A percentile compares a stretch with the other conserved stretches of the same genome.
phyloP scores from a whole-genome alignment of 2,329 filamentous ascomycete species.

The Cordyceps fumosorosea region DNA sequence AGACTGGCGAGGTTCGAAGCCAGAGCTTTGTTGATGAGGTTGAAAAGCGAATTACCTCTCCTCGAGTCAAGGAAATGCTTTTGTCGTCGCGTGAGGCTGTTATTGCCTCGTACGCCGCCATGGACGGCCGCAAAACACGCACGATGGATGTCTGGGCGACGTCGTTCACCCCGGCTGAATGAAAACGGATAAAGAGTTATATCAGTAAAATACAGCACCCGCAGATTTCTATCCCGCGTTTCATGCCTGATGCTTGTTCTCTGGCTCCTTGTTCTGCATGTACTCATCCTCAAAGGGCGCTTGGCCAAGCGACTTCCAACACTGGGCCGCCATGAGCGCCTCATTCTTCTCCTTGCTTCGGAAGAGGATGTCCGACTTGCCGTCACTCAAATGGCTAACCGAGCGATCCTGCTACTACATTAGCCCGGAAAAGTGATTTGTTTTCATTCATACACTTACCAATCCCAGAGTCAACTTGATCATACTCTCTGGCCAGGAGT shows the following conservation, averaged over 20 bases:
- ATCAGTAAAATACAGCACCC: not conserved
- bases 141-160: conserved; percentile 38
- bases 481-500: conserved; percentile 39
- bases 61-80: conserved; percentile 24
- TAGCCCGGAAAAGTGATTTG: not conserved
- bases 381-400: conserved; percentile 37
- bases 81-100: conserved; percentile 27
- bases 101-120: conserved; percentile 21
- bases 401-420: conserved; percentile 34
- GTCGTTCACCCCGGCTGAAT: not conserved
- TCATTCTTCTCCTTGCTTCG: conserved; percentile 34
- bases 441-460: conserved; percentile 27
- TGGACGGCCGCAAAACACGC: conserved; percentile 25
- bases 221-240: not conserved
- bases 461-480: conserved; percentile 50
- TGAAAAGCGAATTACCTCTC: conserved; percentile 21
- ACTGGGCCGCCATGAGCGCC: conserved; percentile 36
- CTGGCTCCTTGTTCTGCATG: not conserved
- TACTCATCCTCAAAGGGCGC: conserved; percentile 37
- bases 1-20: conserved; percentile 29
- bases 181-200: not conserved
- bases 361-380: conserved; percentile 37
- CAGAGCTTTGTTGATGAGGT: conserved; percentile 27
- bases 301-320: conserved; percentile 37
- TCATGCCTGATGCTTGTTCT: not conserved